Evolutionary conservation across 495 filamentous ascomycete genomes (phyloP).

Genomic region (Lepidopterella palustris): DNA sequence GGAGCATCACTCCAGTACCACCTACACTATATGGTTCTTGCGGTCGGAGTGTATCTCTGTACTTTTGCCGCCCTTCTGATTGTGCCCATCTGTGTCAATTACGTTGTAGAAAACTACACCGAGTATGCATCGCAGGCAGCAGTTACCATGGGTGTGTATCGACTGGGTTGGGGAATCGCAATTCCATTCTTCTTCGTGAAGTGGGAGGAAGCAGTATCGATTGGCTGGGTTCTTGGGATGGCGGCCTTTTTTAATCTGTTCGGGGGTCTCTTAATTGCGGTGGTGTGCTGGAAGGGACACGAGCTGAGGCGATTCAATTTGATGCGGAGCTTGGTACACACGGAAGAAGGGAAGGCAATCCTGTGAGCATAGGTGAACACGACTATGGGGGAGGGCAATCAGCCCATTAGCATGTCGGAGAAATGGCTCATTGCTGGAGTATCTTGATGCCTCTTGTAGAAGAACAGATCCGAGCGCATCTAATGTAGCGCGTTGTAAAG

Average conservation of each 20-base stretch:
- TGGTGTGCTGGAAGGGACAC: not conserved
- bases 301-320: not conserved
- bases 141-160: not conserved
- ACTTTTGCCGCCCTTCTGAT: slow-evolving; percentile 3
- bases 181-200: not conserved
- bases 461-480: too few species aligned
- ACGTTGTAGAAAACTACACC: slow-evolving; percentile 1
- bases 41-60: slow-evolving; percentile 8
- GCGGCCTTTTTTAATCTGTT: not conserved
- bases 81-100: slow-evolving; percentile 10
- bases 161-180: not conserved
- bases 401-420: too few species aligned
- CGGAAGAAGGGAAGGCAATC: not conserved
- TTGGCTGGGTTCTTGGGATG: not conserved
- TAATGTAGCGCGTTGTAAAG: too few species aligned
- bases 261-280: not conserved
- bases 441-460: too few species aligned
- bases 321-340: not conserved
- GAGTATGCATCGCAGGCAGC: not conserved
- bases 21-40: slow-evolving; percentile 14
- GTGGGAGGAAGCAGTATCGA: not conserved
- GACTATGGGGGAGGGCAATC: too few species aligned
- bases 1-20: slow-evolving; percentile 14
- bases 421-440: too few species aligned
- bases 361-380: too few species aligned